Percentiles rank a stretch among this genome's conserved stretches.
phyloP scores from a whole-genome alignment of 495 filamentous ascomycete species.

The Penicillium flavigenum region DNA sequence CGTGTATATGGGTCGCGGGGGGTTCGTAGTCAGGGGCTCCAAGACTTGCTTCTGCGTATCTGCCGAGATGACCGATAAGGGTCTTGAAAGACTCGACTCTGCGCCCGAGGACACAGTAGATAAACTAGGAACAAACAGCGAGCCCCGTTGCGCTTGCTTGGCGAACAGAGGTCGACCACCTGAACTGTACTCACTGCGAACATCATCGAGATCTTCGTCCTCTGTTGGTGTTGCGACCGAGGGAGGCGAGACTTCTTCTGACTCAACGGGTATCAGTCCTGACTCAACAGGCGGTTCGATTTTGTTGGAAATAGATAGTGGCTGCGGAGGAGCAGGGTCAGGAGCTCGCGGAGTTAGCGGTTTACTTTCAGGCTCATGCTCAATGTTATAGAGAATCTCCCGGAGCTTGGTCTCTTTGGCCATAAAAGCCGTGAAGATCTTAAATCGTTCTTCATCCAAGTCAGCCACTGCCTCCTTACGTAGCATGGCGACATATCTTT shows the following conservation, averaged over 20 bases:
- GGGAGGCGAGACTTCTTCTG: conserved; percentile 22
- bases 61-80: conserved; percentile 29
- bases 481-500: conserved; percentile 53
- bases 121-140: conserved; percentile 20
- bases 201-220: conserved; percentile 26
- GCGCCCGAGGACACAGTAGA: conserved; percentile 12
- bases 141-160: conserved; percentile 15
- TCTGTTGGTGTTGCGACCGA: conserved; percentile 16
- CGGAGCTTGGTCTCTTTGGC: conserved; percentile 53
- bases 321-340: conserved; percentile 12
- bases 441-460: conserved; percentile 50
- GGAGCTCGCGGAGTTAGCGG: conserved; percentile 13
- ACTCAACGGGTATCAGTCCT: conserved; percentile 38
- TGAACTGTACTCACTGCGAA: conserved; percentile 44
- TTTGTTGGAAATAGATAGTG: conserved; percentile 17
- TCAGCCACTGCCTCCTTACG: conserved; percentile 53
- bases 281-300: conserved; percentile 29
- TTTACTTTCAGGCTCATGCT: conserved; percentile 30
- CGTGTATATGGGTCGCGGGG: conserved; percentile 48
- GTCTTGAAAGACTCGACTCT: conserved; percentile 15
- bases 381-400: conserved; percentile 53
- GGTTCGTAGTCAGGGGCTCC: conserved; percentile 38
- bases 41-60: conserved; percentile 23
- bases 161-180: conserved; percentile 49
- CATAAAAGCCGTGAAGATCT: conserved; percentile 52